Conservation (phyloP, 2,329 filamentous ascomycete genomes). For the Trichoderma brevicompactum region DNA sequence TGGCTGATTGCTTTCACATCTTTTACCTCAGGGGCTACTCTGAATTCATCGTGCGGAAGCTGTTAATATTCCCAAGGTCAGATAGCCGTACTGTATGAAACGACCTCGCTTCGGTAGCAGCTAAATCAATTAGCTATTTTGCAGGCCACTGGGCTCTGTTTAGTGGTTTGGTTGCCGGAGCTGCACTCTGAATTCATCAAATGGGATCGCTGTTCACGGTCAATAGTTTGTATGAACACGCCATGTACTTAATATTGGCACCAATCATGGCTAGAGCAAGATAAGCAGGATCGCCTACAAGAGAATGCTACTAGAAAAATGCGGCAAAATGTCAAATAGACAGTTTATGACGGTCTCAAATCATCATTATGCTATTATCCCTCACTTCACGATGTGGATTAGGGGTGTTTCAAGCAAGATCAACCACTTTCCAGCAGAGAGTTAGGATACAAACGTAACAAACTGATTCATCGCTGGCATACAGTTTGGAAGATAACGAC, state of each 20-base stretch:
- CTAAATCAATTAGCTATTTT: background rate
- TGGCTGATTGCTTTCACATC: background rate
- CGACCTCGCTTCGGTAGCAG: background rate
- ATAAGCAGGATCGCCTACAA: background rate
- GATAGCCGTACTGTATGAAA: background rate
- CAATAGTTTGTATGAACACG: background rate
- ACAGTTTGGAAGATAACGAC: no score
- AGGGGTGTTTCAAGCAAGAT: background rate
- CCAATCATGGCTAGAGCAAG: background rate
- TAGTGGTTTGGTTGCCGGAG: background rate
- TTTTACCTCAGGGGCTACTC: background rate
- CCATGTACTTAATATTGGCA: background rate
- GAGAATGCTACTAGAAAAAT: background rate
- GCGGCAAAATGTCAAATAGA: background rate
- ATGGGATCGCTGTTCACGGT: background rate
- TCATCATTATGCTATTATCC: conserved; percentile 1
- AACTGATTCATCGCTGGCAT: background rate
- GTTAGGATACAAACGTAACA: background rate
- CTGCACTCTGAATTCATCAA: background rate
- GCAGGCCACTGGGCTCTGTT: background rate
- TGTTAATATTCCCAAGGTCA: background rate
- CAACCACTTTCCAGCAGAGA: background rate
- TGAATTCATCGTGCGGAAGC: background rate
- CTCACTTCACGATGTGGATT: background rate
- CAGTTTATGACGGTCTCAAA: background rate